A percentile compares a stretch with the other conserved stretches of the same genome.
Conservation (phyloP, 2,329 filamentous ascomycete species). For the Colletotrichum godetiae region DNA sequence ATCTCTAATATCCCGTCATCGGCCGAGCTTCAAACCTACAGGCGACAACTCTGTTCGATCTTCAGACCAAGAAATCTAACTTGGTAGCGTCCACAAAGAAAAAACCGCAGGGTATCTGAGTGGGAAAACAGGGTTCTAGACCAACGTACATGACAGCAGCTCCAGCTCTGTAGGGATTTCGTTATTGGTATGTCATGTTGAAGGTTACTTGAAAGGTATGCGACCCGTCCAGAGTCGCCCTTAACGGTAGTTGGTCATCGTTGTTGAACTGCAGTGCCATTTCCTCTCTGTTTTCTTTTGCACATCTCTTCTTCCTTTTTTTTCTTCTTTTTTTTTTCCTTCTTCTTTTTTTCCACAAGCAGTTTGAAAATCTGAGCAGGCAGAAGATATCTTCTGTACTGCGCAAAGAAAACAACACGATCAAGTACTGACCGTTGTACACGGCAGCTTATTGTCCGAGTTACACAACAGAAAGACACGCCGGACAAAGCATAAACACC, state of each 20-base stretch:
- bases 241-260: too few species aligned
- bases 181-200: neutral
- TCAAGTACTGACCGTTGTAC: neutral
- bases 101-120: neutral
- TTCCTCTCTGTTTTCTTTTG: neutral
- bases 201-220: neutral
- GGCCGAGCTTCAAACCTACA: slow-evolving; percentile 7
- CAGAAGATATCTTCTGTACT: neutral
- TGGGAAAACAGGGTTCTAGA: neutral
- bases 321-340: too few species aligned
- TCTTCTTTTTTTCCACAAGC: neutral
- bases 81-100: neutral
- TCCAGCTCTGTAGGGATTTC: neutral
- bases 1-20: slow-evolving; percentile 5
- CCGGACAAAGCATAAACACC: neutral
- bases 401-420: neutral
- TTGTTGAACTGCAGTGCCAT: neutral
- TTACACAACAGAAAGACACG: neutral
- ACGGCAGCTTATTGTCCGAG: neutral
- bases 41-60: neutral
- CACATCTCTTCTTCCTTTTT: neutral
- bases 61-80: neutral
- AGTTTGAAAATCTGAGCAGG: neutral
- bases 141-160: neutral
- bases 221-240: neutral